phyloP scores from a whole-genome alignment of 768 basidiomycete genomes.

The Lyophyllum semitale region DNA sequence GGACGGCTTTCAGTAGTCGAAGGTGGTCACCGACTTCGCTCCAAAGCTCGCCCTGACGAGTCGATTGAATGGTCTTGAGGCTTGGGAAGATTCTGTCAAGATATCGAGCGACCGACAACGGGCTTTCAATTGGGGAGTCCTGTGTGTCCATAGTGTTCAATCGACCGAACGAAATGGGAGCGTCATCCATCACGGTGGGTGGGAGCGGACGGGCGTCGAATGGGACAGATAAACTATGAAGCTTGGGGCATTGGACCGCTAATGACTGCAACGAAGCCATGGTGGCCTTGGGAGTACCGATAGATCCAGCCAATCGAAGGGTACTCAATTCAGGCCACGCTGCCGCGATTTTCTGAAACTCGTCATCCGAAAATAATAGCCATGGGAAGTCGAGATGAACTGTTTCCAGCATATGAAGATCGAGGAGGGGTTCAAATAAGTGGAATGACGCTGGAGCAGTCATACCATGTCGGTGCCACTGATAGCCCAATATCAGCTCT shows the following conservation, averaged over 20 bases:
- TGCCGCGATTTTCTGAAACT: conserved; percentile 2
- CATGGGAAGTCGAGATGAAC: conserved; percentile 6
- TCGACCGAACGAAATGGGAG: background rate
- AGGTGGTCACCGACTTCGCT: background rate
- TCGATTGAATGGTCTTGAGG: conserved; percentile 1
- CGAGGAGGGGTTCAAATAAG: conserved; percentile 7
- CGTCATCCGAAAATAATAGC: conserved; percentile 1
- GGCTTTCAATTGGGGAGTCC: background rate
- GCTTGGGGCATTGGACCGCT: conserved; percentile 1
- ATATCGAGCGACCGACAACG: conserved; percentile 1
- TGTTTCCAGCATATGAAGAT: conserved; percentile 3
- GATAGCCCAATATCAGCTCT: background rate
- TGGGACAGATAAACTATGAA: conserved; percentile 7
- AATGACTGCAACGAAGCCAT: background rate
- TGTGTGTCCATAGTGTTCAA: conserved; percentile 4
- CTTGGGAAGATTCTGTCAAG: conserved; percentile 9
- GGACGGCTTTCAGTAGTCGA: background rate
- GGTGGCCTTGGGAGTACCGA: conserved; percentile 5
- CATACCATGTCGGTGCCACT: background rate
- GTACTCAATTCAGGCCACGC: conserved; percentile 2
- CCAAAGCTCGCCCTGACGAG: background rate
- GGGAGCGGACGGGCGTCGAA: conserved; percentile 4
- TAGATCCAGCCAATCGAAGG: conserved; percentile 1
- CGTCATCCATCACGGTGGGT: background rate
- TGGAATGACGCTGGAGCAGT: background rate